Evolutionary conservation across 345 rosid genomes (phyloP), one percentile per base, ranked within the genome.

Genomic region (Citrus reticulata): DNA sequence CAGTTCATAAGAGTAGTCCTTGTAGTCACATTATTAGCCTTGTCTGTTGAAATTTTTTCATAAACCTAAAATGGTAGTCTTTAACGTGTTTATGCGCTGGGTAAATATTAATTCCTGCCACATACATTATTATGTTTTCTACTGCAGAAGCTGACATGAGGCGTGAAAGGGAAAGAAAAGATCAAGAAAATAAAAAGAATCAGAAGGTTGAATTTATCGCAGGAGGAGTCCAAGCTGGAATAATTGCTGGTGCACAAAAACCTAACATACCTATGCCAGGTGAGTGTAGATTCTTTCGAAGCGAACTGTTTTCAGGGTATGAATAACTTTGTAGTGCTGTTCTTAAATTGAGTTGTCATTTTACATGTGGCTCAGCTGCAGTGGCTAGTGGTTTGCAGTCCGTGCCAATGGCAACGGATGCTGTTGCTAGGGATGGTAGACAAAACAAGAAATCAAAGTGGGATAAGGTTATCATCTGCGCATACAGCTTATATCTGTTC

Each of bases 361-460:
- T 82, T 82, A 61, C 82, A 75, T 88, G 80, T 77, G 74, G 85
- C 76, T 78, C 89, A 84, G 85, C 81, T 74, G 83, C 67, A 62
- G 78, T 79, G 78, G 79, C 87, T 63, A 85, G 79, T 85, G 91
- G 86, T 51, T 75, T 88, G 80, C 85, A 78, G 63, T 68, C 93
- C 6, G 54, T 82, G 69, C 82, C 88, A 70, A 55, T 84, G 32
- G 81, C 85, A 60, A 79, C 84, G n/a, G 93, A 88, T 83, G 75
- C 83, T 77, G 73, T 79, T 85, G 51, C 82, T 51, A 88, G 91
- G 30, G 97, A 96, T 69, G 91, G 90, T 72, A 86, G 95, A 84
- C 95, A 88, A 29, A 94, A 88, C 87, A 93, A 93, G 88, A 96
- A 91, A 84, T 94, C 97, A 55, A 93, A 96, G 84, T 94, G 99